Evolutionary conservation across 768 basidiomycete species (phyloP), one percentile per base, ranked within the genome.

Genomic region (Astraeus odoratus): DNA sequence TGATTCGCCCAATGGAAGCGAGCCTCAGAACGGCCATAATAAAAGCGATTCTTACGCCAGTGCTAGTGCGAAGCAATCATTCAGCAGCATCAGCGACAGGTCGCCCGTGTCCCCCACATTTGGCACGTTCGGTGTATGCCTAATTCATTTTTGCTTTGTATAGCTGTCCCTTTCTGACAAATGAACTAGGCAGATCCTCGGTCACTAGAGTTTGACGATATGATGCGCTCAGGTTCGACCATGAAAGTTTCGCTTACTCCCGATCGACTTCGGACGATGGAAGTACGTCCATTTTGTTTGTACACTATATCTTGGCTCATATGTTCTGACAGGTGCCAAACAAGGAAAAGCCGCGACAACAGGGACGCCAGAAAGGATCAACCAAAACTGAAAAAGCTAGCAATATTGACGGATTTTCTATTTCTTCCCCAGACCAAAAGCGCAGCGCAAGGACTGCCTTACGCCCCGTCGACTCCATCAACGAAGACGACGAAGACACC

Each of bases 161-260:
- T 31, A 20, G 38, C 37, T 34, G 27, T 48, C 27, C 53, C 39
- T 20, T 18, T n/a, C 42, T 27, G 13, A 40, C 18, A 29, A 35
- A 44, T 50, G 19, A 15, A 27, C 48, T 44, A 86, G 79, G 77
- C 80, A 59, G 76, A 59, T 60, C 69, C 51, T 61, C 75, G 63
- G 55, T 71, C 78, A 45, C 82, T 86, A 51, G 88, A 95, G 61
- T 97, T 98, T 63, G 94, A 98, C 65, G 82, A 91, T 63, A 71
- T 97, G 64, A 84, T 98, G 81, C 80, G 79, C 42, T 91, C 88
- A 47, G 79, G 84, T 48, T 75, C 85, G 47, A 97, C 94, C 16
- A 87, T 96, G 86, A 96, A 91, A 61, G 83, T 98, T 55, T 95
- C 92, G 33, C 75, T 96, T 51, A 98, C 94, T 26, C 94, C 94